Conservation (phyloP, 495 filamentous ascomycete species). For the Lasiosphaeris hirsuta region DNA sequence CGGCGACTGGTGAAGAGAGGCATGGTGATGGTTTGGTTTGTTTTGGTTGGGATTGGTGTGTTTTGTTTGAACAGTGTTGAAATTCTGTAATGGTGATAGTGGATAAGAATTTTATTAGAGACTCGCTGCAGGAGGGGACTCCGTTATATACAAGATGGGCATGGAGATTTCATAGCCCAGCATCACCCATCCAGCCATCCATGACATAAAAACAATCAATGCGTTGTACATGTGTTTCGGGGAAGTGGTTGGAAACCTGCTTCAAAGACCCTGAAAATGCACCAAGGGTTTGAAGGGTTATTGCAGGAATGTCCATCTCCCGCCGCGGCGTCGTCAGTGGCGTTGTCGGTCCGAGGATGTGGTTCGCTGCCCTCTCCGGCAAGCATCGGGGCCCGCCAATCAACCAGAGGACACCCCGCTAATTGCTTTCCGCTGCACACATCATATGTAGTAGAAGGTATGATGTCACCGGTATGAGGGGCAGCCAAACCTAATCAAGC, state of each 20-base stretch:
- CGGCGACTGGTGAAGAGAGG: constrained; percentile 10
- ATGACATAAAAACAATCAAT: constrained; percentile 8
- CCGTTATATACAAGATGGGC: background rate
- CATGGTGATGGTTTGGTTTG: constrained; percentile 5
- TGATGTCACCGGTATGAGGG: constrained; percentile 3
- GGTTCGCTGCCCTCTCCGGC: background rate
- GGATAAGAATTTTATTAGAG: background rate
- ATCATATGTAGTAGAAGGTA: background rate
- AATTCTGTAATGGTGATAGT: background rate
- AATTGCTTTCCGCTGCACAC: background rate
- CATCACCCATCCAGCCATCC: background rate
- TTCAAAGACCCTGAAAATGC: constrained; percentile 7
- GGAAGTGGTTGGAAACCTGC: background rate
- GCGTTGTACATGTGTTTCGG: too few relatives aligned
- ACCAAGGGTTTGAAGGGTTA: constrained; percentile 1
- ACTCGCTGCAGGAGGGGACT: background rate
- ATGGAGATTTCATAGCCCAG: background rate
- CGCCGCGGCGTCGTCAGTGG: constrained; percentile 2
- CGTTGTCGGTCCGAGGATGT: background rate
- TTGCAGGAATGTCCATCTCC: too few relatives aligned
- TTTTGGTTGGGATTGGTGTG: background rate
- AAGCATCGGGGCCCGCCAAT: background rate
- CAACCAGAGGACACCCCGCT: background rate
- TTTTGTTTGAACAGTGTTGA: background rate
- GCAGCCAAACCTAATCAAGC: background rate